Conservation (phyloP, 108 stramenopile genomes). For the Nitzschia putrida region DNA sequence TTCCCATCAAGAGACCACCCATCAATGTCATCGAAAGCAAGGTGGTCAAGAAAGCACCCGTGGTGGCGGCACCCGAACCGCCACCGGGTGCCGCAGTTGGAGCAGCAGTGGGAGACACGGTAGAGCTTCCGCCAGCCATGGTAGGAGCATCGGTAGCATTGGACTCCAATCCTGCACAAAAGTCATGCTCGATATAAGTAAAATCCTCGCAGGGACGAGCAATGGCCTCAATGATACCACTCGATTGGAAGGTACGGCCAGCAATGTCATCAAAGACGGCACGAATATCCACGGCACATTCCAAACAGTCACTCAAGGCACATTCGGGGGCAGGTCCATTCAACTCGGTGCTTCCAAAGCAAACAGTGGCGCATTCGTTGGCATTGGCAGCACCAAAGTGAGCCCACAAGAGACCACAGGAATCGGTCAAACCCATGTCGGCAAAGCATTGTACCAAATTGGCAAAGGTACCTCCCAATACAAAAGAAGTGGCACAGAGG, state of each 20-base stretch:
- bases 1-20: neutral
- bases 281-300: constrained; percentile 15
- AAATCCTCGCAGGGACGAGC: constrained; percentile 16
- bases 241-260: constrained; percentile 17
- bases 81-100: too few relatives aligned
- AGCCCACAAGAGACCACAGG: constrained; percentile 34
- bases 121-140: neutral
- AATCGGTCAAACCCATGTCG: constrained; percentile 16
- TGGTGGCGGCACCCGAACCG: constrained; percentile 1
- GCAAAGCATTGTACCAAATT: constrained; percentile 19
- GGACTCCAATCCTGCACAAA: constrained; percentile 14
- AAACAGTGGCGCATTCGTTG: constrained; percentile 9
- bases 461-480: constrained; percentile 6
- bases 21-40: neutral
- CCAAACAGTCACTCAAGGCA: constrained; percentile 22
- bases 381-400: constrained; percentile 32
- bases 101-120: neutral
- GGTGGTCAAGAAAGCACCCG: neutral
- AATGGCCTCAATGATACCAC: constrained; percentile 30
- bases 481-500: constrained; percentile 23
- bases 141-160: neutral
- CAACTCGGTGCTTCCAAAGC: constrained; percentile 20
- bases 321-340: constrained; percentile 23
- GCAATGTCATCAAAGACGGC: constrained; percentile 30
- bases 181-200: constrained; percentile 24